Evolutionary conservation across 371 early-diverging fungal genomes (phyloP).

Genomic region (Lichtheimia corymbifera): DNA sequence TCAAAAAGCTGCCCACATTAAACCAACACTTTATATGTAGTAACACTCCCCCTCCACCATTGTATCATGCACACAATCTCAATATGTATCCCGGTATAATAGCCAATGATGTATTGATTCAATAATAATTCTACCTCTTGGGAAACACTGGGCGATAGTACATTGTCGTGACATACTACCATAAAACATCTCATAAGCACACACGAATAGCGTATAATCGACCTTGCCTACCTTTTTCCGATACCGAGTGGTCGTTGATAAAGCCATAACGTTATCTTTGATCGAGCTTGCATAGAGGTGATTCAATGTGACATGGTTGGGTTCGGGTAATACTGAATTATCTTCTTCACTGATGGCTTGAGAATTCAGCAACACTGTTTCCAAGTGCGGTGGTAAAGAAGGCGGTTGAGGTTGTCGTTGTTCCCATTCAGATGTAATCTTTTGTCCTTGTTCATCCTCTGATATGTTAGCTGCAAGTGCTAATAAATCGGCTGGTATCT

Average conservation of each 20-base stretch:
- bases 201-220: background rate
- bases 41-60: too few relatives aligned
- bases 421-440: constrained; percentile 35
- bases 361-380: constrained; percentile 87
- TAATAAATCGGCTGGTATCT: constrained; percentile 63
- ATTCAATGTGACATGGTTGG: constrained; percentile 93
- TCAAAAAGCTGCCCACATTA: too few relatives aligned
- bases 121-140: constrained; percentile 12
- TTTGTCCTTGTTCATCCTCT: constrained; percentile 17
- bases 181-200: constrained; percentile 1
- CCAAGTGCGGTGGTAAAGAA: constrained; percentile 87
- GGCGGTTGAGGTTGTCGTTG: constrained; percentile 72
- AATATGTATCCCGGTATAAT: too few relatives aligned
- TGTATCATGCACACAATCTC: too few relatives aligned
- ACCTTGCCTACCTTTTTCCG: constrained; percentile 73
- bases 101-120: too few relatives aligned
- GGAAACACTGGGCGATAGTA: constrained; percentile 76
- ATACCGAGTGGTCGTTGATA: constrained; percentile 85
- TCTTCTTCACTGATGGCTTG: constrained; percentile 72
- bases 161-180: constrained; percentile 77
- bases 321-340: constrained; percentile 78
- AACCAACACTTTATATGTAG: too few relatives aligned
- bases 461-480: constrained; percentile 22
- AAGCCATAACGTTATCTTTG: constrained; percentile 94
- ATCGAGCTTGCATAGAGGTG: constrained; percentile 96